Evolutionary conservation across 441 rosid species (phyloP).

Genomic region (Corymbia calophylla): DNA sequence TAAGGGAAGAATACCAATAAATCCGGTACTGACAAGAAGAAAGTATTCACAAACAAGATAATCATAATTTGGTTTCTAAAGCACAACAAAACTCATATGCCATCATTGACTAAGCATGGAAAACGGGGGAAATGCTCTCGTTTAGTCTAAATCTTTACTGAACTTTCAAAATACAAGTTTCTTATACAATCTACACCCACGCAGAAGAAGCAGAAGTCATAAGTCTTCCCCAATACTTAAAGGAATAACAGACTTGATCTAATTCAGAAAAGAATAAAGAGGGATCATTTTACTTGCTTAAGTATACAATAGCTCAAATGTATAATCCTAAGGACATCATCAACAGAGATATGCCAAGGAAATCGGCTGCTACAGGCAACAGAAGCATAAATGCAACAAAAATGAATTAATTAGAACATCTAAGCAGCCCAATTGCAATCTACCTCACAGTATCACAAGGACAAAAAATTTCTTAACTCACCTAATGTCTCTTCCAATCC

Average conservation of each 20-base stretch:
- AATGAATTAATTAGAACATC: not conserved
- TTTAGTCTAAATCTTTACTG: not conserved
- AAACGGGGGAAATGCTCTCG: not conserved
- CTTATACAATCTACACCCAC: not conserved
- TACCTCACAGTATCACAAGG: not conserved
- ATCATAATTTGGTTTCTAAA: not conserved
- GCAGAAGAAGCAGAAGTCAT: not conserved
- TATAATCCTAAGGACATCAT: not conserved
- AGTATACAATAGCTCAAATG: not conserved
- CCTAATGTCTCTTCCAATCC: conserved; percentile 57
- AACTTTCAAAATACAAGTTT: not conserved
- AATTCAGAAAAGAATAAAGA: not conserved
- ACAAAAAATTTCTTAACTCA: conserved; percentile 16
- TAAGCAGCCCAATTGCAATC: not conserved
- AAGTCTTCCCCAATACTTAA: not conserved
- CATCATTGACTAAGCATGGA: not conserved
- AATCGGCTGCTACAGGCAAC: not conserved
- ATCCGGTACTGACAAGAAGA: not conserved
- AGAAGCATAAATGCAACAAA: not conserved
- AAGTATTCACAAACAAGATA: not conserved
- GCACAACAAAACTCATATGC: not conserved
- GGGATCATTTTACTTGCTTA: not conserved
- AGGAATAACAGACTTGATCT: not conserved
- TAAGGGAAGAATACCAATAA: not conserved
- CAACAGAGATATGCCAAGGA: not conserved